These are phyloP conservation scores for Tolypocladium amazonense DNA, from an alignment of 2,329 filamentous ascomycete species.

Conservation along the genomic window DNA sequence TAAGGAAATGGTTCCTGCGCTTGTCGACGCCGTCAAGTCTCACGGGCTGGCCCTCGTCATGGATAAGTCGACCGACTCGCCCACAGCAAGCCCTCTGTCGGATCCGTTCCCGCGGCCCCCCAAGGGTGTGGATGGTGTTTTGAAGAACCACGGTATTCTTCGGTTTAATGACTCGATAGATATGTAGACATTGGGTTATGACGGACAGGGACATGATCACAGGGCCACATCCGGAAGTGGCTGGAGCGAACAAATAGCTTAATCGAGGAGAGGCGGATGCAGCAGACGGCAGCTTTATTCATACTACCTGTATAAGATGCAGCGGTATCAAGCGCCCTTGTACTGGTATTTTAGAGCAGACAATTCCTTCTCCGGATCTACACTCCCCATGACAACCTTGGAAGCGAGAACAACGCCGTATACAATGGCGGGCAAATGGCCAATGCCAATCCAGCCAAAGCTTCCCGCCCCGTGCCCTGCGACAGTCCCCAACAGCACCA, in stretches of 20 bases:
- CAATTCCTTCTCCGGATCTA: constrained; percentile 59
- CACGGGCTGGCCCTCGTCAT: constrained; percentile 86
- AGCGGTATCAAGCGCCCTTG: constrained; percentile 46
- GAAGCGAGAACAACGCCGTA: constrained; percentile 50
- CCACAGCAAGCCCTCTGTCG: constrained; percentile 25
- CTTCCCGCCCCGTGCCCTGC: constrained; percentile 21
- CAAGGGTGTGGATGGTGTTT: constrained; percentile 75
- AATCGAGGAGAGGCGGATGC: background rate
- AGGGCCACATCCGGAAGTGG: background rate
- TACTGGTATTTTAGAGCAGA: constrained; percentile 52
- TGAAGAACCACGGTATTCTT: constrained; percentile 78
- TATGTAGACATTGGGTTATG: constrained; percentile 28
- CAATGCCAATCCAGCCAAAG: constrained; percentile 31
- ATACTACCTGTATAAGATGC: background rate
- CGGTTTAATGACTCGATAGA: constrained; percentile 91
- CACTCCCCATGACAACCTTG: constrained; percentile 54
- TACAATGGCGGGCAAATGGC: constrained; percentile 44
- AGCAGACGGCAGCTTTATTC: too few species aligned
- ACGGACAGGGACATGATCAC: background rate
- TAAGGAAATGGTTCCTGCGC: constrained; percentile 86
- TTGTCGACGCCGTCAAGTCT: constrained; percentile 89
- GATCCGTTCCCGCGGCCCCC: constrained; percentile 53
- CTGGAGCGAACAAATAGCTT: background rate
- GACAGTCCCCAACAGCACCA: constrained; percentile 34
- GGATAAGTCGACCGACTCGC: constrained; percentile 60